These are phyloP conservation scores for Lasiodiplodia citricola DNA, from an alignment of 2,329 filamentous ascomycete species.

Conservation along the genomic window DNA sequence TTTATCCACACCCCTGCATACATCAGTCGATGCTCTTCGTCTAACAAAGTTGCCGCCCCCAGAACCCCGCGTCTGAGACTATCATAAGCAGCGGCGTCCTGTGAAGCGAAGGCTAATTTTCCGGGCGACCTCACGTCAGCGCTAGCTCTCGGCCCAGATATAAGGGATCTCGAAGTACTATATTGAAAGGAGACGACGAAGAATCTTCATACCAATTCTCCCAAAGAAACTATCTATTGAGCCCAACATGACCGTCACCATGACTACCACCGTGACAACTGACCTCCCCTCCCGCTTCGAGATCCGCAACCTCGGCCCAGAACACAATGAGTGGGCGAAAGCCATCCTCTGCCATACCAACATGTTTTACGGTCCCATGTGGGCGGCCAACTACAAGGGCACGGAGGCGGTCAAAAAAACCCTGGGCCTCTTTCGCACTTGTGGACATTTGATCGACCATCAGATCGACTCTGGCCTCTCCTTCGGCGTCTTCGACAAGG, in stretches of 20 bases:
- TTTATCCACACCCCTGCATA: not conserved
- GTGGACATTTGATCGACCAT: conserved; percentile 40
- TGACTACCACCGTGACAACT: not conserved
- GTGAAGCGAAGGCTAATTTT: not conserved
- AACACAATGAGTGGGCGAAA: conserved; percentile 37
- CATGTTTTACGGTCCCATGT: conserved; percentile 38
- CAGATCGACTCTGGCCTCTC: conserved; percentile 42
- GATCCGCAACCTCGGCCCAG: conserved; percentile 37
- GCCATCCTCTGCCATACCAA: conserved; percentile 42
- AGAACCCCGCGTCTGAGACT: not conserved
- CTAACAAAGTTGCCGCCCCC: not conserved
- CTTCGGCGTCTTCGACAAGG: conserved; percentile 48
- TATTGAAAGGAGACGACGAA: not conserved
- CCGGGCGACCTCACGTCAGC: conserved; percentile 16
- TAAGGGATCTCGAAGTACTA: not conserved
- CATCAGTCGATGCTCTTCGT: not conserved
- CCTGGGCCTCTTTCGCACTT: conserved; percentile 22
- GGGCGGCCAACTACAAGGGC: conserved; percentile 31
- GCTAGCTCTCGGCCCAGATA: not conserved
- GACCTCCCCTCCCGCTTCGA: conserved; percentile 38
- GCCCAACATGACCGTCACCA: not conserved
- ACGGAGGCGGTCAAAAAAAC: conserved; percentile 27
- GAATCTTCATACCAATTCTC: not conserved
- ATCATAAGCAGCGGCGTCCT: not conserved
- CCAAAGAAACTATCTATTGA: no score